Conservation (phyloP, 78 protist genomes). For the Dictyostelium capitatum region DNA sequence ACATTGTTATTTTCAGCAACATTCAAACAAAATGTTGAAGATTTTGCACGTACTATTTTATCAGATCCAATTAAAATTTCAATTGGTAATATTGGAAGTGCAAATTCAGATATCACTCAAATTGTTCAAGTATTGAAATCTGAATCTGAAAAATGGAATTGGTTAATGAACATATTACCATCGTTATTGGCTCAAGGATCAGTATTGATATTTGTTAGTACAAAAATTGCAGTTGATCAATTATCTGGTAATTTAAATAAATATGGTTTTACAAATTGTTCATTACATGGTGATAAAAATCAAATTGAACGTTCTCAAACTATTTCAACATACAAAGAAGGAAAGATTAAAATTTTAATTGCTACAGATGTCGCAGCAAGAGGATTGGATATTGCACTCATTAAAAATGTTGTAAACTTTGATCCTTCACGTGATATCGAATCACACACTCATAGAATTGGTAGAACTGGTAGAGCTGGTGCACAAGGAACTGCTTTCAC, state of each 20-base stretch:
- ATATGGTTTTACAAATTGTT: constrained; percentile 31
- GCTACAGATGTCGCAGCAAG: constrained; percentile 95
- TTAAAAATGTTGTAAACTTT: constrained; percentile 90
- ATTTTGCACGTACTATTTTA: constrained; percentile 81
- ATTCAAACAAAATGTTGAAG: constrained; percentile 85
- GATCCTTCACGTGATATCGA: constrained; percentile 89
- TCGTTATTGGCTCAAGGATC: constrained; percentile 55
- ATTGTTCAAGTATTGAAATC: constrained; percentile 48
- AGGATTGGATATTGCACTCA: constrained; percentile 86
- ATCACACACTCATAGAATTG: constrained; percentile 94
- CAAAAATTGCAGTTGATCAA: constrained; percentile 26
- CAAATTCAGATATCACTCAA: constrained; percentile 88
- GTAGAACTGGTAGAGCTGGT: constrained; percentile 95
- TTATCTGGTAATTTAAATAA: constrained; percentile 21
- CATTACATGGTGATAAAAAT: constrained; percentile 89
- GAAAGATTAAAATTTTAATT: constrained; percentile 61
- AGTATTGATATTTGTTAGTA: constrained; percentile 84
- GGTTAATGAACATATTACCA: constrained; percentile 73
- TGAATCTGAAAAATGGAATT: constrained; percentile 77
- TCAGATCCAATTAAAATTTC: constrained; percentile 78
- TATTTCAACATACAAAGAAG: constrained; percentile 64
- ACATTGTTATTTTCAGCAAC: constrained; percentile 95
- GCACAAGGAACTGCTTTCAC: constrained; percentile 86
- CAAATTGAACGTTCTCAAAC: constrained; percentile 82
- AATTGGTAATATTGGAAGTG: constrained; percentile 87